Evolutionary conservation across 2,329 filamentous ascomycete species (phyloP).

Genomic region (Fusarium protoensiforme): DNA sequence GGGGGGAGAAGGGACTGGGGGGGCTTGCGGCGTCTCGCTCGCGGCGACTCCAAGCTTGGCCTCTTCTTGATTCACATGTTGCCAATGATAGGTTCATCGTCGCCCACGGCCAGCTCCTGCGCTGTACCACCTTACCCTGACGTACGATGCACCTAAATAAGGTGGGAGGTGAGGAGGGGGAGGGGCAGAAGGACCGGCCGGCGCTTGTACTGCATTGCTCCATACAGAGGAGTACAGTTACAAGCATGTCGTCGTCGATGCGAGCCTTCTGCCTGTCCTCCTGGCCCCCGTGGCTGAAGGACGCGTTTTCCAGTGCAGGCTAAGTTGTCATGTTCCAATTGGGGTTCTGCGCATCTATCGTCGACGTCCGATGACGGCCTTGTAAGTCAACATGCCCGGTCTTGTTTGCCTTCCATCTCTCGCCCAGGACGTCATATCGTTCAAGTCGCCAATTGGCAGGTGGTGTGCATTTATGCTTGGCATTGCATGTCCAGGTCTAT

Average conservation of each 20-base stretch:
- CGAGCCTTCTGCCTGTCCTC: constrained; percentile 21
- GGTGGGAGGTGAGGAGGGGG: constrained; percentile 24
- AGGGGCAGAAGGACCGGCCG: constrained; percentile 22
- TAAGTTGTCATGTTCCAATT: constrained; percentile 20
- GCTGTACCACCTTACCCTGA: constrained; percentile 29
- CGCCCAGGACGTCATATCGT: constrained; percentile 12
- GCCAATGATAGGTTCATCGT: constrained; percentile 45
- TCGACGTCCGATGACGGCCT: background rate
- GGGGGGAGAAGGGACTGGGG: background rate
- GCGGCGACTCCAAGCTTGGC: constrained; percentile 26
- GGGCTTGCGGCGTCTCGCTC: constrained; percentile 29
- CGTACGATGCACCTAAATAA: constrained; percentile 31
- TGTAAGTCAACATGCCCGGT: background rate
- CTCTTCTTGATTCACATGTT: constrained; percentile 44
- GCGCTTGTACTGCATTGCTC: constrained; percentile 18
- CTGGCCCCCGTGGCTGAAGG: constrained; percentile 15
- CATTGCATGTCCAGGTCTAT: constrained; percentile 7
- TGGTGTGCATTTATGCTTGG: constrained; percentile 2
- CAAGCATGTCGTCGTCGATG: constrained; percentile 19
- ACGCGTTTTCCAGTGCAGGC: background rate
- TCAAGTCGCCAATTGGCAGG: constrained; percentile 8
- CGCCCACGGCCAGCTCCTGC: constrained; percentile 27
- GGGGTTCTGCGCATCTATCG: constrained; percentile 8
- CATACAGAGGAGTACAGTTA: constrained; percentile 9
- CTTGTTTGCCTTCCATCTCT: background rate